Evolutionary conservation across 257 asterid genomes (phyloP).

Genomic region (Striga asiatica): DNA sequence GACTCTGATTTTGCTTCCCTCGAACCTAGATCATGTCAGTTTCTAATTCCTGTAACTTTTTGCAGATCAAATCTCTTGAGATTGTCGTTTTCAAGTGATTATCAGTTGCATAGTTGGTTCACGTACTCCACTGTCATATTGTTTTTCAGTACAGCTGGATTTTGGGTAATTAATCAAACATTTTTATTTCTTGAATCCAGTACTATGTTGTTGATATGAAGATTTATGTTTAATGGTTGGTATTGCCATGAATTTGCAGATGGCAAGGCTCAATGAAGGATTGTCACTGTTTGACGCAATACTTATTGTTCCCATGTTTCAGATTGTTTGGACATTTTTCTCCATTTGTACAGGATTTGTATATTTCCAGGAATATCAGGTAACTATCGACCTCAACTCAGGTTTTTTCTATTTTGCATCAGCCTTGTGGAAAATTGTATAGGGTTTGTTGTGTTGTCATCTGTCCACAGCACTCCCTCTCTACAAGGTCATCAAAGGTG

Average conservation of each 20-base stretch:
- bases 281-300: slow-evolving; percentile 86
- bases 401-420: not conserved
- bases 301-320: slow-evolving; percentile 97
- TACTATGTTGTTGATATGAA: not conserved
- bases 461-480: not conserved
- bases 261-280: slow-evolving; percentile 94
- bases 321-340: slow-evolving; percentile 94
- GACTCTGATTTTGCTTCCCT: too few species aligned
- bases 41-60: slow-evolving; percentile 18
- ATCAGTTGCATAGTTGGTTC: slow-evolving; percentile 92
- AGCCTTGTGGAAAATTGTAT: not conserved
- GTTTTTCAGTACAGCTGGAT: slow-evolving; percentile 93
- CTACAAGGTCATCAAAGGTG: not conserved
- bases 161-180: slow-evolving; percentile 57
- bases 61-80: slow-evolving; percentile 87
- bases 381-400: slow-evolving; percentile 18
- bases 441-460: not conserved
- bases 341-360: slow-evolving; percentile 98
- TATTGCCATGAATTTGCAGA: slow-evolving; percentile 36
- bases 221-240: slow-evolving; percentile 10
- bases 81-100: slow-evolving; percentile 68
- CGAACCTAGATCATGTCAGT: slow-evolving; percentile 2
- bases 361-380: slow-evolving; percentile 96
- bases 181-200: slow-evolving; percentile 10
- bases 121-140: slow-evolving; percentile 77